These are phyloP conservation scores for Neotropicomus parvogracilis DNA, from an alignment of 1,284 basidiomycete species.

Conservation along the genomic window DNA sequence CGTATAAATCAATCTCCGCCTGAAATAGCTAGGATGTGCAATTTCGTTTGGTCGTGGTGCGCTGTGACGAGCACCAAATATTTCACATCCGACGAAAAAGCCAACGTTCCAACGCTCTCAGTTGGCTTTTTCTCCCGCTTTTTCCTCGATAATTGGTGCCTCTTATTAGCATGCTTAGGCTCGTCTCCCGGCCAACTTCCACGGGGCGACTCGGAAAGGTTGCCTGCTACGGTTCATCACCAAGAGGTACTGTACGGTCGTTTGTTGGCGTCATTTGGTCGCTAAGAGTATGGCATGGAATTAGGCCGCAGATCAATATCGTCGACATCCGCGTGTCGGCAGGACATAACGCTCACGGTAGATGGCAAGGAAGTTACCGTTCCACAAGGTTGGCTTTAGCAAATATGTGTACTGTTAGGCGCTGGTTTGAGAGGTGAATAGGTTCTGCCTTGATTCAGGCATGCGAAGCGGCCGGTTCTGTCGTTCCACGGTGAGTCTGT, in stretches of 20 bases:
- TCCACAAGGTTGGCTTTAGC: constrained; percentile 65
- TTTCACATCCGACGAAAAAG: constrained; percentile 16
- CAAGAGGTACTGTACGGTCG: constrained; percentile 38
- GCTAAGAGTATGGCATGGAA: constrained; percentile 5
- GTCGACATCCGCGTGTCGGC: constrained; percentile 61
- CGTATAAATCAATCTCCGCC: constrained; percentile 24
- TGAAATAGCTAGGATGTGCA: constrained; percentile 11
- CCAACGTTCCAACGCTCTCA: constrained; percentile 16
- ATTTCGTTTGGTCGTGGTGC: constrained; percentile 22
- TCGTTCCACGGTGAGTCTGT: constrained; percentile 64
- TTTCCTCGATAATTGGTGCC: constrained; percentile 7
- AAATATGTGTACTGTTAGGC: constrained; percentile 2
- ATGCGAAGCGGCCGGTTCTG: constrained; percentile 82
- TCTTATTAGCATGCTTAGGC: constrained; percentile 52
- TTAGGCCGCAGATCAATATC: constrained; percentile 58
- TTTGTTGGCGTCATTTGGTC: not conserved
- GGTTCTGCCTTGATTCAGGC: constrained; percentile 96
- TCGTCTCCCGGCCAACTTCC: constrained; percentile 61
- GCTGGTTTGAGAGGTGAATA: constrained; percentile 31
- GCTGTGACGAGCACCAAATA: constrained; percentile 29
- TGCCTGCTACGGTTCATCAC: constrained; percentile 43
- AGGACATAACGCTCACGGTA: constrained; percentile 85
- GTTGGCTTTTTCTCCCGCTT: constrained; percentile 20
- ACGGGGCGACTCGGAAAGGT: constrained; percentile 65
- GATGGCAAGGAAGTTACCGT: constrained; percentile 94